A percentile compares a stretch with the other conserved stretches of the same genome.
These are phyloP conservation scores for Magnusiomyces suaveolens DNA, from an alignment of 1,139 yeast genomes.

Conservation along the genomic window DNA sequence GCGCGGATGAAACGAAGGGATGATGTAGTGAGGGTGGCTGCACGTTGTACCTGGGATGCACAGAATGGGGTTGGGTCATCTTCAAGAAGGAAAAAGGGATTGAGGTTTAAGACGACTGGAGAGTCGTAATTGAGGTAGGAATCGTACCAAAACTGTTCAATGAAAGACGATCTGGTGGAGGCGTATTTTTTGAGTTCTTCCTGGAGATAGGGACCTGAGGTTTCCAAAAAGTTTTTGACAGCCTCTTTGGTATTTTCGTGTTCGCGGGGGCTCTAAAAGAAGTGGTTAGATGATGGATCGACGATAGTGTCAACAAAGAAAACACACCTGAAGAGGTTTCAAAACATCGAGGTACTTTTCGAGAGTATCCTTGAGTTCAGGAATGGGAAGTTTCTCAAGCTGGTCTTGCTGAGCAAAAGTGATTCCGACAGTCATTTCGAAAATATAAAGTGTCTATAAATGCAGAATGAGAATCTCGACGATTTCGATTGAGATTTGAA, in stretches of 20 bases:
- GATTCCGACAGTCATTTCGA: conserved; percentile 13
- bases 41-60: conserved; percentile 63
- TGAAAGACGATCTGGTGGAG: conserved; percentile 59
- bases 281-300: too few species aligned
- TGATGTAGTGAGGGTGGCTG: conserved; percentile 70
- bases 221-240: conserved; percentile 48
- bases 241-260: conserved; percentile 52
- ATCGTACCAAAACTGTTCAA: conserved; percentile 91
- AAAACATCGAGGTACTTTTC: conserved; percentile 52
- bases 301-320: too few species aligned
- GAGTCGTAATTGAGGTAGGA: conserved; percentile 78
- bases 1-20: conserved; percentile 73
- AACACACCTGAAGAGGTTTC: conserved; percentile 48
- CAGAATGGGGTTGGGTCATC: conserved; percentile 83
- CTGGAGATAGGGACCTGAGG: conserved; percentile 54
- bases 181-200: conserved; percentile 55
- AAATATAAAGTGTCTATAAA: too few species aligned
- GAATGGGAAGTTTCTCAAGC: conserved; percentile 65
- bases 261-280: conserved; percentile 52
- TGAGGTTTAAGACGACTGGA: conserved; percentile 73
- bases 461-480: too few species aligned
- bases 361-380: conserved; percentile 59
- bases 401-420: conserved; percentile 52
- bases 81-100: conserved; percentile 78
- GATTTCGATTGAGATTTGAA: too few species aligned